phyloP scores from a whole-genome alignment of 106 monocot genomes.

The Chionographis japonica region DNA sequence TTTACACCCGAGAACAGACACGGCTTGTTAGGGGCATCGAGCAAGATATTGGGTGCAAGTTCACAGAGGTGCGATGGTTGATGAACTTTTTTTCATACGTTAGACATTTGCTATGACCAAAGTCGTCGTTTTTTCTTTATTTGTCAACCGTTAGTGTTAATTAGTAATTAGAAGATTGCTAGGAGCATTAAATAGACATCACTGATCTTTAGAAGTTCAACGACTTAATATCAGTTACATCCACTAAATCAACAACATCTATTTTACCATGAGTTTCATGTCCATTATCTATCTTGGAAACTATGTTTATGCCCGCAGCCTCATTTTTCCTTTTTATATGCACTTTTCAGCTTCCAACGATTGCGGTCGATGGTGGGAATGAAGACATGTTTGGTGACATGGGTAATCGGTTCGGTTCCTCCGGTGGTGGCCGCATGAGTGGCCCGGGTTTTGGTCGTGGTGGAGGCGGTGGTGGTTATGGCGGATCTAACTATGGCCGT shows the following conservation, averaged over 20 bases:
- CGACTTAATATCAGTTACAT: too few relatives aligned
- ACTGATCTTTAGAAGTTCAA: too few relatives aligned
- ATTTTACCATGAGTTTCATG: too few relatives aligned
- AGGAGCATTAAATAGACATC: too few relatives aligned
- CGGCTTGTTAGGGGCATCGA: slow-evolving; percentile 71
- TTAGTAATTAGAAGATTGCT: too few relatives aligned
- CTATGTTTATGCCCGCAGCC: background rate
- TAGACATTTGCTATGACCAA: background rate
- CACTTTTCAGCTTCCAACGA: slow-evolving; percentile 70
- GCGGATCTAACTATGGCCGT: slow-evolving; percentile 18
- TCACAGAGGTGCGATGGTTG: slow-evolving; percentile 55
- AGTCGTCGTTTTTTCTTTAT: too few relatives aligned
- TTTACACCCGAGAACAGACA: slow-evolving; percentile 61
- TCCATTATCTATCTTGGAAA: background rate
- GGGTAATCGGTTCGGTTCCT: slow-evolving; percentile 32
- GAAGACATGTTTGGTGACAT: slow-evolving; percentile 54
- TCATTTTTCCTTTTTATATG: slow-evolving; percentile 2
- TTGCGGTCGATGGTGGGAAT: slow-evolving; percentile 49
- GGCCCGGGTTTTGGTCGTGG: slow-evolving; percentile 32
- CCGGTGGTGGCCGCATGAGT: slow-evolving; percentile 31
- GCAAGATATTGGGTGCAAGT: slow-evolving; percentile 72
- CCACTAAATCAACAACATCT: too few relatives aligned
- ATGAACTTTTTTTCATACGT: background rate
- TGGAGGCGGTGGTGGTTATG: slow-evolving; percentile 14
- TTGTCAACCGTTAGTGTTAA: too few relatives aligned